Conservation (phyloP, 352 stramenopile species). For the Phytophthora citricola region DNA sequence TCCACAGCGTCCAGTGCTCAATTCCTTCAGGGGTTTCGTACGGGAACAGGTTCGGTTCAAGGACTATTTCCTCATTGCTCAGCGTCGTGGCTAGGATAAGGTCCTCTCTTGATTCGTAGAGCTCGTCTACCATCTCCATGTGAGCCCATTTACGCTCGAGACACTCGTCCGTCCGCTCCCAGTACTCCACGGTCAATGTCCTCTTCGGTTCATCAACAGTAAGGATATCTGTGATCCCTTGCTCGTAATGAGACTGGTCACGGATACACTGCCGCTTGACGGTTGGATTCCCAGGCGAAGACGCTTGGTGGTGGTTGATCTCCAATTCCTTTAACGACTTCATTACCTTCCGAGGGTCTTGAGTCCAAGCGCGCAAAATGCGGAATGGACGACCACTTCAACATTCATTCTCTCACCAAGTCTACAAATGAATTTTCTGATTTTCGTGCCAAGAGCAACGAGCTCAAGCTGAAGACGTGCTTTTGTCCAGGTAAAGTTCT, state of each 20-base stretch:
- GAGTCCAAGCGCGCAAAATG: constrained; percentile 16
- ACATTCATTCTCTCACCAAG: constrained; percentile 18
- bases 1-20: constrained; percentile 87
- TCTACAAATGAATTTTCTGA: constrained; percentile 10
- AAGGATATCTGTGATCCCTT: not conserved
- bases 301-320: not conserved
- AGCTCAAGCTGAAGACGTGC: constrained; percentile 12
- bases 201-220: constrained; percentile 1
- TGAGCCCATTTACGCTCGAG: constrained; percentile 87
- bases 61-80: constrained; percentile 55
- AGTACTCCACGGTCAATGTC: constrained; percentile 81
- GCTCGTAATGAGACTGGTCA: not conserved
- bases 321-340: constrained; percentile 7
- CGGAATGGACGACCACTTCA: constrained; percentile 34
- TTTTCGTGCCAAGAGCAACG: constrained; percentile 1
- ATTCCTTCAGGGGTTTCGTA: constrained; percentile 81
- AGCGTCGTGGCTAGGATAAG: constrained; percentile 79
- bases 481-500: constrained; percentile 1
- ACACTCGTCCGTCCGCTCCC: constrained; percentile 81
- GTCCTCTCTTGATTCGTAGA: constrained; percentile 66
- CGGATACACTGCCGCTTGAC: constrained; percentile 9
- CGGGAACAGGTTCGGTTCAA: constrained; percentile 89
- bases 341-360: not conserved
- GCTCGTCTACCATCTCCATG: constrained; percentile 70
- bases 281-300: not conserved